These are phyloP conservation scores for Camellia sinensis DNA, from an alignment of 148 eudicot species.

Conservation along the genomic window DNA sequence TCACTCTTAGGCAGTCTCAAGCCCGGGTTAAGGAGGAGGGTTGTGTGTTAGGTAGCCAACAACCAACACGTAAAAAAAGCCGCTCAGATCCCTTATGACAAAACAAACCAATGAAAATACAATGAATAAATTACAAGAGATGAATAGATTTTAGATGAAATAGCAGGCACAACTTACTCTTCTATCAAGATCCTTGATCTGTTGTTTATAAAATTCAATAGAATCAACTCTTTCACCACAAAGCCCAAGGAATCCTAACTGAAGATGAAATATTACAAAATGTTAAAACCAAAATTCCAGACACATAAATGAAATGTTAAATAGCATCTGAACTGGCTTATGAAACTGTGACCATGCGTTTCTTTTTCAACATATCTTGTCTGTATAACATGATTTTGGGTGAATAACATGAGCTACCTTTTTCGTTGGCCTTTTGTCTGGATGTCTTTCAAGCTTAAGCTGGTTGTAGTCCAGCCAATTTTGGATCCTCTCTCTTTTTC, in stretches of 20 bases:
- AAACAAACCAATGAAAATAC: background rate
- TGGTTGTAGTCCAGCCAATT: constrained; percentile 92
- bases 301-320: background rate
- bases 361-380: background rate
- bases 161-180: constrained; percentile 44
- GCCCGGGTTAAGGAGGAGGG: too few relatives aligned
- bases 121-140: background rate
- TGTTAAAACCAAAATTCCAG: background rate
- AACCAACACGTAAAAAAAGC: too few relatives aligned
- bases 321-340: constrained; percentile 4
- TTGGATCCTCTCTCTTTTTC: constrained; percentile 60
- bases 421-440: constrained; percentile 70
- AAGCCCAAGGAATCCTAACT: constrained; percentile 89
- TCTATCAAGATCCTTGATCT: constrained; percentile 53
- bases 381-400: background rate
- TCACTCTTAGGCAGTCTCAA: too few relatives aligned
- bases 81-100: background rate
- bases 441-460: constrained; percentile 78
- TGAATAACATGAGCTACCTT: constrained; percentile 45
- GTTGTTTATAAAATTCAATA: constrained; percentile 61
- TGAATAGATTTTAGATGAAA: background rate
- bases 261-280: constrained; percentile 14
- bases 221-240: constrained; percentile 79
- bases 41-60: too few relatives aligned
- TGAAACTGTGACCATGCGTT: background rate